Conservation (phyloP, 352 stramenopile genomes). For the Pythium pectinolyticum region DNA sequence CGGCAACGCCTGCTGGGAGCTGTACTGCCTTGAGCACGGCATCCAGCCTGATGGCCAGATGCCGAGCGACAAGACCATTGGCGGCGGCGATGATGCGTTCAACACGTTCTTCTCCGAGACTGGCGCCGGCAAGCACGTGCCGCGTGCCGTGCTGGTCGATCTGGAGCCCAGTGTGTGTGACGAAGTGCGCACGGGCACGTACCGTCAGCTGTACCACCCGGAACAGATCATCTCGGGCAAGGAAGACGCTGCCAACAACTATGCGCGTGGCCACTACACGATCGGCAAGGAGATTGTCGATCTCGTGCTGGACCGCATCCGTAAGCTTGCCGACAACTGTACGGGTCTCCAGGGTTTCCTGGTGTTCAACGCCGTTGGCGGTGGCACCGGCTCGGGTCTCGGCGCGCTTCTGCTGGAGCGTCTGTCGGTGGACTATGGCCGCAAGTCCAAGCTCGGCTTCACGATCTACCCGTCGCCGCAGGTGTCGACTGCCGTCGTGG, state of each 20-base stretch:
- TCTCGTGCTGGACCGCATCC: conserved; percentile 95
- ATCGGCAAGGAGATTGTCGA: conserved; percentile 97
- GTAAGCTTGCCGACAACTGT: conserved; percentile 96
- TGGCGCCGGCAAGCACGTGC: conserved; percentile 92
- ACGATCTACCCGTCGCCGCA: conserved; percentile 96
- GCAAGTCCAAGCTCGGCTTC: conserved; percentile 98
- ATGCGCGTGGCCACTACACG: conserved; percentile 91
- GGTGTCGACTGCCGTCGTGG: conserved; percentile 96
- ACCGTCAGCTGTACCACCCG: conserved; percentile 95
- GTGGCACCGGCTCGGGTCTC: conserved; percentile 96
- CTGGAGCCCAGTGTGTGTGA: conserved; percentile 96
- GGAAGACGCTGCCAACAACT: conserved; percentile 91
- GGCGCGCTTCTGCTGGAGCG: conserved; percentile 96
- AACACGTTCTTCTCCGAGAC: conserved; percentile 92
- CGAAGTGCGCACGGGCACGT: conserved; percentile 93
- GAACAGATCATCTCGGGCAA: conserved; percentile 97
- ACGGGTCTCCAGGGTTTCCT: conserved; percentile 98
- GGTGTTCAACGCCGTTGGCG: conserved; percentile 96
- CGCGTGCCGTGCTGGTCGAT: conserved; percentile 95
- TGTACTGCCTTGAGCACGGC: conserved; percentile 82
- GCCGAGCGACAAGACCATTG: conserved; percentile 91
- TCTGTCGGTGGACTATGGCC: conserved; percentile 97
- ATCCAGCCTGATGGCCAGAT: conserved; percentile 94
- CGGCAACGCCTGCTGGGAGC: conserved; percentile 82
- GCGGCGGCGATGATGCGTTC: conserved; percentile 93